Evolutionary conservation across 148 eudicot genomes (phyloP).

Genomic region (Rhododendron mucronatum): DNA sequence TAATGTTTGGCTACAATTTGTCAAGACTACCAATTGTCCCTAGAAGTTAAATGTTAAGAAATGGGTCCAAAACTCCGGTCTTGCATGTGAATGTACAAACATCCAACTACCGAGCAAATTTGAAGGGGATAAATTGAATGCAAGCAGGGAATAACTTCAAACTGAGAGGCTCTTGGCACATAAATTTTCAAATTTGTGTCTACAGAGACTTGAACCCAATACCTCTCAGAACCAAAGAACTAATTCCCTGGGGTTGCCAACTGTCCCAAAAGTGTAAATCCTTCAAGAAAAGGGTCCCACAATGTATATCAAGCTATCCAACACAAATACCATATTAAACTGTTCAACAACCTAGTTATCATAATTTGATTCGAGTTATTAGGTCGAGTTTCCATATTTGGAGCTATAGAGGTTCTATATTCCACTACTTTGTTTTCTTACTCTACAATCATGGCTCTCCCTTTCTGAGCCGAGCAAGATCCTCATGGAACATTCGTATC

Average conservation of each 20-base stretch:
- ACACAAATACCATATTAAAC: not conserved
- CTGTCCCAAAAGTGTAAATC: not conserved
- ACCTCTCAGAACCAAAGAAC: not conserved
- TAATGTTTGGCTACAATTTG: slow-evolving; percentile 20
- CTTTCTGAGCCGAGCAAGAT: not conserved
- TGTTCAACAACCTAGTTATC: not conserved
- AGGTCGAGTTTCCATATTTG: not conserved
- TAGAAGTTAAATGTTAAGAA: not conserved
- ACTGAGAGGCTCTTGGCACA: not conserved
- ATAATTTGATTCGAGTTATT: not conserved
- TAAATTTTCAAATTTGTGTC: not conserved
- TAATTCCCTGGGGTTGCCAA: not conserved
- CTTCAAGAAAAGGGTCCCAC: not conserved
- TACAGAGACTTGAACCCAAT: not conserved
- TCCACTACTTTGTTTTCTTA: not conserved
- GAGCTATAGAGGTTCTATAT: not conserved
- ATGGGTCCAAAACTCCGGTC: not conserved
- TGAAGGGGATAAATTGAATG: not conserved
- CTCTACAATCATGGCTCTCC: not conserved
- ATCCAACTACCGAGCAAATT: not conserved
- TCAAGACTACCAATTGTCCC: not conserved
- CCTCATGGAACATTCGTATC: not conserved
- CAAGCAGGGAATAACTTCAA: not conserved
- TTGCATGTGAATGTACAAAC: not conserved
- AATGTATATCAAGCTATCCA: not conserved